Evolutionary conservation across 176 grass and related monocot genomes (phyloP).

Genomic region (Oryza nivara): DNA sequence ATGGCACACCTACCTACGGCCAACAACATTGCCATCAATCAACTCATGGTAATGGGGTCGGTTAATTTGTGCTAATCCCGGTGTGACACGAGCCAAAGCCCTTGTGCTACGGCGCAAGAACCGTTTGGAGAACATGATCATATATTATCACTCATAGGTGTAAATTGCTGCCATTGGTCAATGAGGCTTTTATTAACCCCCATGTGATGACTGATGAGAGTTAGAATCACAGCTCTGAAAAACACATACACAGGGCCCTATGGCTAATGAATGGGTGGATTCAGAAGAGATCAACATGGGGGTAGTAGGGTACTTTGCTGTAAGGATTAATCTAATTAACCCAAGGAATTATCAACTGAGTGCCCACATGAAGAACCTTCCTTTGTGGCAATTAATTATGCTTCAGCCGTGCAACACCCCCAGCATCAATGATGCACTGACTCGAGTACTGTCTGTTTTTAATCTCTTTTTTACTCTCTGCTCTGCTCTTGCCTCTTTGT

Average conservation of each 20-base stretch:
- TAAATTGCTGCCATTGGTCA: slow-evolving; percentile 1
- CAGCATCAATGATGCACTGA: slow-evolving; percentile 44
- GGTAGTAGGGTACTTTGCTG: slow-evolving; percentile 9
- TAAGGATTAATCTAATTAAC: slow-evolving; percentile 34
- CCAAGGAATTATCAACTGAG: neutral
- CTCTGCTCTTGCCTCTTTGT: neutral
- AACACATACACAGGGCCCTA: neutral
- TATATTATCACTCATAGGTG: neutral
- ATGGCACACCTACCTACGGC: neutral
- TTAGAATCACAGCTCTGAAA: slow-evolving; percentile 46
- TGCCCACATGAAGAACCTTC: slow-evolving; percentile 23
- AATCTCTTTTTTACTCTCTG: neutral
- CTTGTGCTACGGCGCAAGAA: slow-evolving; percentile 32
- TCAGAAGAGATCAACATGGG: neutral
- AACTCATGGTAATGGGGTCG: neutral
- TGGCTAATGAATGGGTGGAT: neutral
- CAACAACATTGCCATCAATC: neutral
- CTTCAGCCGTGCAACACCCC: slow-evolving; percentile 32
- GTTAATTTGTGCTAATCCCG: neutral
- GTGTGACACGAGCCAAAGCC: neutral
- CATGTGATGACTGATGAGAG: slow-evolving; percentile 25
- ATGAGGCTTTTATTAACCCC: slow-evolving; percentile 27
- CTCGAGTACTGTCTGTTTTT: slow-evolving; percentile 40
- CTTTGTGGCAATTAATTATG: neutral
- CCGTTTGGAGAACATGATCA: slow-evolving; percentile 29